Evolutionary conservation across 768 basidiomycete genomes (phyloP), one percentile per base, ranked within the genome.

Genomic region (Pseudohyphozyma bogoriensis): DNA sequence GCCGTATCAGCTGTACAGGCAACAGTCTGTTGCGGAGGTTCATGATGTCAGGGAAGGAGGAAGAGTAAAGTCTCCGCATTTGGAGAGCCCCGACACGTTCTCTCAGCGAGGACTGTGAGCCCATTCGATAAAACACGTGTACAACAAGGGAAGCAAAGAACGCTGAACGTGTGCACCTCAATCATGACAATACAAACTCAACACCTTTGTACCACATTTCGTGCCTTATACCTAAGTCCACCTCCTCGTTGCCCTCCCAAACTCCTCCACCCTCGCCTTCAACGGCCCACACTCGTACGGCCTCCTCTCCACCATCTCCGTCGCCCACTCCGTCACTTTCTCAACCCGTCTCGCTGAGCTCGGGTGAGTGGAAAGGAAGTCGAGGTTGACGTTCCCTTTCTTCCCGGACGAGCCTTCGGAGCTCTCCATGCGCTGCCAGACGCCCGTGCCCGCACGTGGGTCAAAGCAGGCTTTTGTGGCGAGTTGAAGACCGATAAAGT

Each of bases 381-480:
- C 82, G 33, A 64, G 39, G 36, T 68, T 62, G 12, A 67, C 63
- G 2, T 68, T 71, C 4, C 60, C 67, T 7, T 56, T 42, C 11
- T 70, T 50, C 28, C 73, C 68, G 53, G 70, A 56, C 22, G 63
- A 70, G 22, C 77, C 73, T 72, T 89, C 86, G 6, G 82, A 66
- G 52, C 77, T 73, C 0, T 77, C 81, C 60, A 95, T 76, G 11
- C 86, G 81, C 51, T 73, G 71, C 74, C 88, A 90, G 78, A 91
- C 80, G 64, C 86, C 87, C 16, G 86, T 82, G 4, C 87, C 81
- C 26, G 84, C 86, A 22, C 73, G 75, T 0, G 92, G 91, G 69
- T 96, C 81, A 71, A 82, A 96, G 74, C 92, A 97, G 0, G 90
- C 92, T 66, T 78, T 80, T 52, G 88, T 79, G 76, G 85, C 85